phyloP scores from a whole-genome alignment of 305 asterid genomes.

The Fraxinus platypoda region DNA sequence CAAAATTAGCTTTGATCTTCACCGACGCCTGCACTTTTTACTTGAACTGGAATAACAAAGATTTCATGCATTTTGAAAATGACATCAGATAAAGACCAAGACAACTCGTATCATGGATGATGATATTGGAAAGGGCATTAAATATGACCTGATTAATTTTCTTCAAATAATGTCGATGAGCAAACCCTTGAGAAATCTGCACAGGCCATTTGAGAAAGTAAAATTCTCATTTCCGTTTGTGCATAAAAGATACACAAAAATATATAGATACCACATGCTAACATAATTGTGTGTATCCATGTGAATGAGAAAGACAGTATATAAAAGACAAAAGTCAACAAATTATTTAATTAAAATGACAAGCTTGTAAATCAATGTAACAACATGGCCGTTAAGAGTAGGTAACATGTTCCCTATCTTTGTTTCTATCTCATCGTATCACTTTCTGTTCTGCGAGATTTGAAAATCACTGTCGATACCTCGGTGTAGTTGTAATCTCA shows the following conservation, averaged over 20 bases:
- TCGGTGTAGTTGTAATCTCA: neutral
- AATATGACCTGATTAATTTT: slow-evolving; percentile 11
- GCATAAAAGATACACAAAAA: neutral
- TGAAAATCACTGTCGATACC: neutral
- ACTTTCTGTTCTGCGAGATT: neutral
- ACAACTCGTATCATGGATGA: neutral
- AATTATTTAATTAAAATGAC: neutral
- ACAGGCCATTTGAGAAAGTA: neutral
- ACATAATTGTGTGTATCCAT: neutral
- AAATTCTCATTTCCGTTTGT: neutral
- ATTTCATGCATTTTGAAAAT: neutral
- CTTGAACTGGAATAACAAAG: slow-evolving; percentile 5
- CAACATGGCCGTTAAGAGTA: neutral
- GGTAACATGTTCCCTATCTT: neutral
- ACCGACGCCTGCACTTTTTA: slow-evolving; percentile 4
- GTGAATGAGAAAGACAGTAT: neutral
- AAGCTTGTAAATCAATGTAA: neutral
- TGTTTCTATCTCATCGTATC: neutral
- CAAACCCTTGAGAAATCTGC: slow-evolving; percentile 26
- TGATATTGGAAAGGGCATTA: neutral
- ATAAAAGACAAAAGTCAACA: neutral
- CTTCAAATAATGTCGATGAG: slow-evolving; percentile 9
- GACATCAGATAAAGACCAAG: neutral
- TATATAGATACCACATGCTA: neutral
- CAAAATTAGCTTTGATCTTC: slow-evolving; percentile 17